Evolutionary conservation across 768 basidiomycete species (phyloP), one percentile per base, ranked within the genome.

Genomic region (Boletus insuetus): DNA sequence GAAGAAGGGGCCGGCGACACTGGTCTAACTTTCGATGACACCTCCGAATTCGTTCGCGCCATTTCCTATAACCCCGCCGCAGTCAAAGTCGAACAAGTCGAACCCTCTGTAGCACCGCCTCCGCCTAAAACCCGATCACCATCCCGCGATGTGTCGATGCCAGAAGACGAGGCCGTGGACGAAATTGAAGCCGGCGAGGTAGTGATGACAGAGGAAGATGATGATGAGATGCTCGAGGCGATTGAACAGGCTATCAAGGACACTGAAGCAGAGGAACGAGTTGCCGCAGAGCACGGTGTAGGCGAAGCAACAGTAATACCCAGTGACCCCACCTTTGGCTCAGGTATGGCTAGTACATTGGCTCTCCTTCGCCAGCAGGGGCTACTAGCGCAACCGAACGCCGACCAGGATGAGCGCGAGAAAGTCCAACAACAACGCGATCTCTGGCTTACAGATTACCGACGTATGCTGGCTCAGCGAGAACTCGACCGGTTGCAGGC

Each of bases 1-100:
- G 81, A 77, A 22, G 77, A 72, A 3, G 71, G 73, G 17, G 75
- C 71, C 19, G 47, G 52, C 11, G 55, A 63, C 31, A 56, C 61
- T 14, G 89, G 88, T 20, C 76, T 98, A 32, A 90, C 89, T 0
- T 94, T 99, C 58, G 95, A 98, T 66, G 95, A 98, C 62, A 98
- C 96, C 0, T 93, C 94, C 1, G 96, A 98, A 69, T 99, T 99
- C 60, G 91, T 98, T 39, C 85, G 94, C 17, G 86, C 85, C 16
- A 90, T 92, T 45, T 83, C 85, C 2, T 84, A 83, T 58, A 82
- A 84, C 59, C 84, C 86, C 0, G 69, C 80, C 2, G 73, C 76
- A 39, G 77, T 77, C 34, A 82, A 87, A 62, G 66, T 63, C 35
- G 84, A 82, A 63, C 77, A 69, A 7, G 74, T 65, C 49, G 79